Percentiles rank a stretch among this genome's conserved stretches.
These are phyloP conservation scores for Rutstroemia sp. DNA, from an alignment of 2,329 filamentous ascomycete genomes.

Conservation along the genomic window DNA sequence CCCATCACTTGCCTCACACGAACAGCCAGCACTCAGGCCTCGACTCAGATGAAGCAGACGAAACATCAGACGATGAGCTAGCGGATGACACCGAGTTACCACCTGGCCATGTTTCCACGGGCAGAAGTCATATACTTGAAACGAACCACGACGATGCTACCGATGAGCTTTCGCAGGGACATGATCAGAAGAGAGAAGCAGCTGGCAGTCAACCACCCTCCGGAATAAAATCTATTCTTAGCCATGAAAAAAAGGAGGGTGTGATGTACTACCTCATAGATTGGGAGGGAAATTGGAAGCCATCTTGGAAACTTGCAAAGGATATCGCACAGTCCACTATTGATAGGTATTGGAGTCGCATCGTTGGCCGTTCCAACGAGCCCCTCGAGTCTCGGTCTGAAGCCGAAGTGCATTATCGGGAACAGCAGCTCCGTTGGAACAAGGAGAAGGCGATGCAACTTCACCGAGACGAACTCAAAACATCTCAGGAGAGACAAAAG, in stretches of 20 bases:
- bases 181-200: conserved; percentile 16
- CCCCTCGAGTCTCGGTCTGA: no score
- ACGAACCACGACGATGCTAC: neutral
- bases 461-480: no score
- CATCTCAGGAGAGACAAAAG: no score
- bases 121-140: neutral
- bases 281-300: conserved; percentile 22
- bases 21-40: no score
- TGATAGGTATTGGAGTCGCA: neutral
- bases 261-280: conserved; percentile 20
- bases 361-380: no score
- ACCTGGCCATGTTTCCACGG: neutral
- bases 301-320: conserved; percentile 24
- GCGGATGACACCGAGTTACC: no score
- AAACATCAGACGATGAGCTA: no score
- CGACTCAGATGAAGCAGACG: neutral
- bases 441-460: no score
- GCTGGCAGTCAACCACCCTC: conserved; percentile 14
- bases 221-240: neutral
- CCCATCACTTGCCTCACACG: no score
- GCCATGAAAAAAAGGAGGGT: neutral
- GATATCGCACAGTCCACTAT: conserved; percentile 15
- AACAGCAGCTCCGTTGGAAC: no score
- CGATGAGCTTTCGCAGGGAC: neutral
- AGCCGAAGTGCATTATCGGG: no score